Percentiles rank a stretch among this genome's conserved stretches.
These are phyloP conservation scores for Pseudozyma flocculosa DNA, from an alignment of 1,284 basidiomycete species.

Conservation along the genomic window DNA sequence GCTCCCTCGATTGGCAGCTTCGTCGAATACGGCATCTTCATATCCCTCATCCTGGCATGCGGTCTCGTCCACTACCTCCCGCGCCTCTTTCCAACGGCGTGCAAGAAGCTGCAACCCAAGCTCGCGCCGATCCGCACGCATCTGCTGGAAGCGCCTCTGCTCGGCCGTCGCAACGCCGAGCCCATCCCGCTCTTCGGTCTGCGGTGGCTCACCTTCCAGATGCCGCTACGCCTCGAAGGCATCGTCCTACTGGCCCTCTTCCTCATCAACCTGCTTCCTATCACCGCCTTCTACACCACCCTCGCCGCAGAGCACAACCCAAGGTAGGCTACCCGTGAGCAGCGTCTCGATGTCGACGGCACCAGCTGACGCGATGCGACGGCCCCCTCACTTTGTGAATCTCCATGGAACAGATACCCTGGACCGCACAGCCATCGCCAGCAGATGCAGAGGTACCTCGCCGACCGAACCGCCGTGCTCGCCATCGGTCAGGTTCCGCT, in stretches of 20 bases:
- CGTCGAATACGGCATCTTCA: slow-evolving; percentile 14
- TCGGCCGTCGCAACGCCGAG: slow-evolving; percentile 18
- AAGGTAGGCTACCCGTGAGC: neutral
- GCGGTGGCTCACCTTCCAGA: slow-evolving; percentile 22
- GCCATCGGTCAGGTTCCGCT: slow-evolving; percentile 48
- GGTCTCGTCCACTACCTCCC: slow-evolving; percentile 5
- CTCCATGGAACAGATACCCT: slow-evolving; percentile 2
- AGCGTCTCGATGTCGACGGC: too few relatives aligned
- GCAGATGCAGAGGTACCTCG: slow-evolving; percentile 30
- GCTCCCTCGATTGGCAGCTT: slow-evolving; percentile 6
- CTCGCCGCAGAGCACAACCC: slow-evolving; percentile 8
- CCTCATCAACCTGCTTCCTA: slow-evolving; percentile 33
- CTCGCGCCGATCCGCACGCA: slow-evolving; percentile 11
- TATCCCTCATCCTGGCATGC: slow-evolving; percentile 12
- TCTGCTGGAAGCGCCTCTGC: slow-evolving; percentile 16
- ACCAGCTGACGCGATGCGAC: too few relatives aligned
- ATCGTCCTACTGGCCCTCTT: slow-evolving; percentile 16
- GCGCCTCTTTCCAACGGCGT: slow-evolving; percentile 1
- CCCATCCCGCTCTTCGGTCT: slow-evolving; percentile 6
- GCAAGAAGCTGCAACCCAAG: neutral
- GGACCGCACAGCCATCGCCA: slow-evolving; percentile 15
- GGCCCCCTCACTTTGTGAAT: too few relatives aligned
- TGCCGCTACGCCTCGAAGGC: slow-evolving; percentile 34
- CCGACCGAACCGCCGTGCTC: slow-evolving; percentile 49
- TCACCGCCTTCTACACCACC: slow-evolving; percentile 28